These are phyloP conservation scores for Cadophora luteo-olivacea DNA, from an alignment of 2,329 filamentous ascomycete species.

Conservation along the genomic window DNA sequence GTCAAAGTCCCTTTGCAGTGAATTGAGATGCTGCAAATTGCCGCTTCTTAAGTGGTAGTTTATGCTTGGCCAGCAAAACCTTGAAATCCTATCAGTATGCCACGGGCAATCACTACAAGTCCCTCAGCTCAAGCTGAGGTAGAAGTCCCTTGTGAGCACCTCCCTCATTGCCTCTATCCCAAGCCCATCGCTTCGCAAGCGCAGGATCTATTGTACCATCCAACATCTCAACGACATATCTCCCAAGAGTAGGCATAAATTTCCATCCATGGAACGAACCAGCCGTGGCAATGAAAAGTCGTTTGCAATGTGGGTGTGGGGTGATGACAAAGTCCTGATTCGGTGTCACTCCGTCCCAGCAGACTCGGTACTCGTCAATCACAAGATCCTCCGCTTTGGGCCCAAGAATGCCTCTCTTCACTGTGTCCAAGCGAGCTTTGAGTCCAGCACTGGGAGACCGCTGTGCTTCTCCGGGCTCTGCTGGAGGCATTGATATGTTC, in stretches of 20 bases:
- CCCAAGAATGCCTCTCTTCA: conserved; percentile 51
- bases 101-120: background rate
- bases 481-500: conserved; percentile 58
- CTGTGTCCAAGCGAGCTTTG: conserved; percentile 52
- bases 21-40: too few species aligned
- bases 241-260: conserved; percentile 67
- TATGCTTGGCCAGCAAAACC: too few species aligned
- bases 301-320: conserved; percentile 57
- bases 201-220: conserved; percentile 46
- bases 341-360: conserved; percentile 65
- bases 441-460: conserved; percentile 47
- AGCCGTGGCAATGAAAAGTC: conserved; percentile 65
- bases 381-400: conserved; percentile 48
- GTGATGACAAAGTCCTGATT: conserved; percentile 68
- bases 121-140: conserved; percentile 24
- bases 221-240: conserved; percentile 61
- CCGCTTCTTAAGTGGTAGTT: too few species aligned
- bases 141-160: conserved; percentile 28
- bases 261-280: conserved; percentile 72
- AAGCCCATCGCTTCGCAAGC: conserved; percentile 6
- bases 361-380: conserved; percentile 54
- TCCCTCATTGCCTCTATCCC: conserved; percentile 25
- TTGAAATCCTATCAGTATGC: background rate
- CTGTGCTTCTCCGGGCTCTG: conserved; percentile 50
- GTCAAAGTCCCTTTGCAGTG: background rate